Percentiles rank a stretch among this genome's conserved stretches.
These are phyloP conservation scores for Staphylotrichum tortipilum DNA, from an alignment of 495 filamentous ascomycete genomes.

Conservation along the genomic window DNA sequence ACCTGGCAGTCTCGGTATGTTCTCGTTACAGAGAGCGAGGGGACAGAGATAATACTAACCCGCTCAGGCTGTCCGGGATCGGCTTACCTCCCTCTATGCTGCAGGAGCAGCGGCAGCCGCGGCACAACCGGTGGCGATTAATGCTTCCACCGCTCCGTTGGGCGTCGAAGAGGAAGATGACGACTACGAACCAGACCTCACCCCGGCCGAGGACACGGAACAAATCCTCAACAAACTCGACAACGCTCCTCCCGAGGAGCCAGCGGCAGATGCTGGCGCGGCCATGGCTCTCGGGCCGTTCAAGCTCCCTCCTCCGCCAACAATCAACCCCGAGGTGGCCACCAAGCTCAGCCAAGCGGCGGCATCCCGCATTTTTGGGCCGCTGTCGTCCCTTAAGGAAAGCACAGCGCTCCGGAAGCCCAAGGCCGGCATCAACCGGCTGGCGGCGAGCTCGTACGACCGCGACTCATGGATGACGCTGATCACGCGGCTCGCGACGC, in stretches of 20 bases:
- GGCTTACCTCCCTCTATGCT: constrained; percentile 26
- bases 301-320: constrained; percentile 67
- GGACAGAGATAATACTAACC: constrained; percentile 17
- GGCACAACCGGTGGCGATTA: constrained; percentile 33
- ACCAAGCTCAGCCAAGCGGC: constrained; percentile 58
- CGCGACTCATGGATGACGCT: constrained; percentile 86
- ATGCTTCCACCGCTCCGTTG: constrained; percentile 40
- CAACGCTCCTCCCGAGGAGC: constrained; percentile 47
- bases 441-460: constrained; percentile 79
- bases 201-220: constrained; percentile 60
- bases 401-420: constrained; percentile 43
- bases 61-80: constrained; percentile 31
- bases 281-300: constrained; percentile 54
- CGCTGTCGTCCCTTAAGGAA: constrained; percentile 57
- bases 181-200: constrained; percentile 81
- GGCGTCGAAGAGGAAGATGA: constrained; percentile 66
- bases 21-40: background rate
- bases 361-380: constrained; percentile 66
- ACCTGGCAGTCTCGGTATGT: constrained; percentile 56
- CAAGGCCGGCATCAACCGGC: constrained; percentile 63
- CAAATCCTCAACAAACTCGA: constrained; percentile 65
- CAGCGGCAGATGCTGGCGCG: constrained; percentile 25
- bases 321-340: constrained; percentile 58
- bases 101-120: constrained; percentile 10
- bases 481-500: constrained; percentile 76